Percentiles rank a stretch among this genome's conserved stretches.
Conservation (phyloP, 345 rosid genomes). For the Melastoma malabathricum region DNA sequence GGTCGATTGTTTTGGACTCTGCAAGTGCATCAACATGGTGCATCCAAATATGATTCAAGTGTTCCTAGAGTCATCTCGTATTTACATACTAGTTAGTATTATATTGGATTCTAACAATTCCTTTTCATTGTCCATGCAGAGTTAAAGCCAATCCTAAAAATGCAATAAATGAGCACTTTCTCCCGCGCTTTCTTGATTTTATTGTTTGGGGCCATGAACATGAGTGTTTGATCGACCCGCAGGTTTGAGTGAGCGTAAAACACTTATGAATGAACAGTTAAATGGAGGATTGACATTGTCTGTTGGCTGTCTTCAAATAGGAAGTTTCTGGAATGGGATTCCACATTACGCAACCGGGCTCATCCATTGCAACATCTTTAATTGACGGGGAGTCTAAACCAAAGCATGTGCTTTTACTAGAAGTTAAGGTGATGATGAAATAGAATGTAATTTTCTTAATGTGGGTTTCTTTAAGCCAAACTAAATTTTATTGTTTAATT, state of each 20-base stretch:
- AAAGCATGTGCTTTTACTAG: slow-evolving; percentile 91
- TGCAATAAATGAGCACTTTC: slow-evolving; percentile 93
- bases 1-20: slow-evolving; percentile 11
- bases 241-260: slow-evolving; percentile 27
- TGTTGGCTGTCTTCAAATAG: slow-evolving; percentile 21
- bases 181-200: slow-evolving; percentile 90
- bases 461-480: no score
- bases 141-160: slow-evolving; percentile 94
- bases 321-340: slow-evolving; percentile 99
- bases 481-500: slow-evolving; percentile 4
- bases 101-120: not conserved
- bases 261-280: not conserved
- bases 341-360: slow-evolving; percentile 98
- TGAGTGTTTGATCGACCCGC: slow-evolving; percentile 91
- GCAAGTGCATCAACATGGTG: not conserved
- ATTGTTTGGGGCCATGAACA: slow-evolving; percentile 99
- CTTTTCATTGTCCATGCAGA: slow-evolving; percentile 23
- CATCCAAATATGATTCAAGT: not conserved
- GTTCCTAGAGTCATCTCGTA: not conserved
- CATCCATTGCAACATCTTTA: slow-evolving; percentile 95
- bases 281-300: slow-evolving; percentile 20
- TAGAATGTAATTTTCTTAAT: not conserved
- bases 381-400: slow-evolving; percentile 99
- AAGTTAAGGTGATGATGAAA: slow-evolving; percentile 59
- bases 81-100: not conserved